A percentile compares a stretch with the other conserved stretches of the same genome.
Evolutionary conservation across 768 basidiomycete genomes (phyloP).

Genomic region (Rhizopogon sp.): DNA sequence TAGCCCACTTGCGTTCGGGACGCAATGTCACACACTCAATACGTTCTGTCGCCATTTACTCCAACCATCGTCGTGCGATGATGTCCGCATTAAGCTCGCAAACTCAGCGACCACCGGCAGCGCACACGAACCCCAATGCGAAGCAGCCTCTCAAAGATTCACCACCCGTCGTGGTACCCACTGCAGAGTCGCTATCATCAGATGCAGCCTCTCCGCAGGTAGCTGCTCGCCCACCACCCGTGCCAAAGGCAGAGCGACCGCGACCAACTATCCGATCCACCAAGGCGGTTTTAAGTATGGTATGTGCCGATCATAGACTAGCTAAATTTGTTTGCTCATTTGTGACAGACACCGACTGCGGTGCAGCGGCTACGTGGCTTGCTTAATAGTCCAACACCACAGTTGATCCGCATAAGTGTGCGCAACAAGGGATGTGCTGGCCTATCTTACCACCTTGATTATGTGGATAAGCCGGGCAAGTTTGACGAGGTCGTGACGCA

Average conservation of each 20-base stretch:
- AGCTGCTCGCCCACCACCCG: constrained; percentile 66
- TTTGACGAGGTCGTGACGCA: constrained; percentile 98
- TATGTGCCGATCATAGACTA: constrained; percentile 28
- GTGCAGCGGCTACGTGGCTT: constrained; percentile 69
- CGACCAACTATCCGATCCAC: constrained; percentile 62
- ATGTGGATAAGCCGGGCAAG: constrained; percentile 82
- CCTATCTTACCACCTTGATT: constrained; percentile 81
- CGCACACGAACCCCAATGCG: constrained; percentile 4
- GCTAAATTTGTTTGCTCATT: constrained; percentile 3
- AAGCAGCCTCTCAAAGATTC: constrained; percentile 33
- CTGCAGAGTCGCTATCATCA: constrained; percentile 40
- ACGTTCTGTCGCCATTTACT: background rate
- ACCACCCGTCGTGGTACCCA: constrained; percentile 49
- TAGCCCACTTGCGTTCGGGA: background rate
- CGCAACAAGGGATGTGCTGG: constrained; percentile 98
- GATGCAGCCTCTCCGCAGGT: constrained; percentile 68
- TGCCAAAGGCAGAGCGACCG: constrained; percentile 58
- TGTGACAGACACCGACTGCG: constrained; percentile 69
- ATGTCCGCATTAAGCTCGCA: constrained; percentile 56
- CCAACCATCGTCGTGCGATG: constrained; percentile 49
- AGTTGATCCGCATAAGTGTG: constrained; percentile 91
- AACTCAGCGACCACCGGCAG: constrained; percentile 15
- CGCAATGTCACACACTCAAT: background rate
- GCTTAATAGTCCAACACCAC: constrained; percentile 78
- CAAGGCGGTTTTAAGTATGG: constrained; percentile 76